phyloP scores from a whole-genome alignment of 148 eudicot species.

The Agrostemma githago region DNA sequence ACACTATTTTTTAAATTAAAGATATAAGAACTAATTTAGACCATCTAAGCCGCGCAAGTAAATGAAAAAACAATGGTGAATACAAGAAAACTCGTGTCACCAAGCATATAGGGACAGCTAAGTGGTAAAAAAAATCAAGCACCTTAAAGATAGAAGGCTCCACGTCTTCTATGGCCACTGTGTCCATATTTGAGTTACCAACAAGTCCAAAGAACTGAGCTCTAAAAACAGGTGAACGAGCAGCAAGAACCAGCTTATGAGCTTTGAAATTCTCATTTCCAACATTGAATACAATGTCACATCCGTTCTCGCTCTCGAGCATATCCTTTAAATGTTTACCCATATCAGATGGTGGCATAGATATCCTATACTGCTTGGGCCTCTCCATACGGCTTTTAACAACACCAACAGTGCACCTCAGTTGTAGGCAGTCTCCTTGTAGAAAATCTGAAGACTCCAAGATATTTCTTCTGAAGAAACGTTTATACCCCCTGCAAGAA shows the following conservation, averaged over 20 bases:
- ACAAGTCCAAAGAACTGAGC: slow-evolving; percentile 90
- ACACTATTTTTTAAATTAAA: background rate
- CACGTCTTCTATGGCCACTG: slow-evolving; percentile 62
- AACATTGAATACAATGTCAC: slow-evolving; percentile 63
- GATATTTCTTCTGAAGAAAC: slow-evolving; percentile 57
- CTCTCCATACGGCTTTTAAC: slow-evolving; percentile 78
- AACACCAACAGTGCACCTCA: slow-evolving; percentile 90
- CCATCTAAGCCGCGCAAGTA: background rate
- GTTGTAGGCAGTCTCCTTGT: slow-evolving; percentile 59
- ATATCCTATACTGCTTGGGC: slow-evolving; percentile 52
- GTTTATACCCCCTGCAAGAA: slow-evolving; percentile 82
- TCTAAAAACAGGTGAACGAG: slow-evolving; percentile 90
- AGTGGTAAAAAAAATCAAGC: slow-evolving; percentile 6
- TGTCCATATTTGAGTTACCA: slow-evolving; percentile 55
- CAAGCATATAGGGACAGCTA: background rate
- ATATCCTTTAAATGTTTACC: slow-evolving; percentile 50
- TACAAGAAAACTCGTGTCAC: background rate
- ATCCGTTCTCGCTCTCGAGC: slow-evolving; percentile 62
- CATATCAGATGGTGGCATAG: slow-evolving; percentile 69
- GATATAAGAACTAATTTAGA: background rate
- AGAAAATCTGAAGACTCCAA: slow-evolving; percentile 70
- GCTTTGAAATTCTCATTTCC: slow-evolving; percentile 80
- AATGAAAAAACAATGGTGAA: background rate
- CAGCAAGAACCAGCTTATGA: slow-evolving; percentile 85
- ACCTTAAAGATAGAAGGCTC: slow-evolving; percentile 88